Percentiles rank a stretch among this genome's conserved stretches.
Conservation (phyloP, 768 basidiomycete genomes). For the Coprinellus micaceus region DNA sequence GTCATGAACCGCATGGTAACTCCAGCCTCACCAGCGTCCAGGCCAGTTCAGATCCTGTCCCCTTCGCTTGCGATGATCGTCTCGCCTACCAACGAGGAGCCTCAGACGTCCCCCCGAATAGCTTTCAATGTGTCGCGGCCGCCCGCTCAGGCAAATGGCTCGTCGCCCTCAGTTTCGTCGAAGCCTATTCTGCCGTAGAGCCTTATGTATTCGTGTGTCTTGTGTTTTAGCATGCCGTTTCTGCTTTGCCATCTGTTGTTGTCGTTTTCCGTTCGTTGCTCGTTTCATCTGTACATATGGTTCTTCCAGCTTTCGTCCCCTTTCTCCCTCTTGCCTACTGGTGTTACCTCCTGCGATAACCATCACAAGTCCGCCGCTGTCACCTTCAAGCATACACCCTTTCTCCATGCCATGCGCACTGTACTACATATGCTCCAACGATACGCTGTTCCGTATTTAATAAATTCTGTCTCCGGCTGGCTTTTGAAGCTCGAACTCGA, state of each 20-base stretch:
- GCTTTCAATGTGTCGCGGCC: constrained; percentile 26
- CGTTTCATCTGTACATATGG: not conserved
- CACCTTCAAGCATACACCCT: no score
- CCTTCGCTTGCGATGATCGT: constrained; percentile 64
- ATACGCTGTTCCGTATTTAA: no score
- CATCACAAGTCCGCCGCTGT: no score
- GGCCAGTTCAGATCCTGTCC: constrained; percentile 47
- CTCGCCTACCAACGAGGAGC: constrained; percentile 47
- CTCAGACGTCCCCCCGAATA: constrained; percentile 33
- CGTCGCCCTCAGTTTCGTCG: constrained; percentile 24
- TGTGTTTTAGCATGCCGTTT: not conserved
- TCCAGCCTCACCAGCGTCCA: constrained; percentile 27
- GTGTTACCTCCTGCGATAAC: not conserved
- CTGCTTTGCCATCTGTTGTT: constrained; percentile 4
- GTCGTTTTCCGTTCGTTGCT: not conserved
- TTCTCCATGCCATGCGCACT: no score
- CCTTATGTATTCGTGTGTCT: not conserved
- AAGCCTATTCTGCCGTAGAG: constrained; percentile 17
- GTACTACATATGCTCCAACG: no score
- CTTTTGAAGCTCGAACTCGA: no score
- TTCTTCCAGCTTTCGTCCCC: constrained; percentile 3
- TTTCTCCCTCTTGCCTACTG: not conserved
- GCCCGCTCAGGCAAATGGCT: constrained; percentile 18
- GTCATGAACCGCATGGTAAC: not conserved
- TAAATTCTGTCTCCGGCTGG: no score